phyloP scores from a whole-genome alignment of 192 early-diverging fungal species.

The Umbelopsis vinacea region DNA sequence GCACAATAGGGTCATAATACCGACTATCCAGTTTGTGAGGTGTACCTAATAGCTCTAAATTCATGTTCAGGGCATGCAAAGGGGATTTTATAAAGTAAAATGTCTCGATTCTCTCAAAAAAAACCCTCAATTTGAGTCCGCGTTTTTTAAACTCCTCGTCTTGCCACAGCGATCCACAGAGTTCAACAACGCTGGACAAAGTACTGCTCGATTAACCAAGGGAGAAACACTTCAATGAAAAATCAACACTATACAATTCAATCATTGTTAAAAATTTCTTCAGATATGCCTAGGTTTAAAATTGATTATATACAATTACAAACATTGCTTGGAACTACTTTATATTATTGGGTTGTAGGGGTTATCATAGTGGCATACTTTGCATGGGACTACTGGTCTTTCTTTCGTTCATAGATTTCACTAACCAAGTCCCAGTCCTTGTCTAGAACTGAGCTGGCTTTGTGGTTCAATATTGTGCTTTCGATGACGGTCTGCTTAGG shows the following conservation, averaged over 20 bases:
- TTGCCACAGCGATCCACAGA: no score
- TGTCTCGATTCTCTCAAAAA: background rate
- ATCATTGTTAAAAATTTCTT: no score
- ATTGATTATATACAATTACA: background rate
- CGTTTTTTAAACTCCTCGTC: background rate
- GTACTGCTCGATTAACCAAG: no score
- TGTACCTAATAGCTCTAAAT: conserved; percentile 39
- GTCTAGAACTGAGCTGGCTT: conserved; percentile 13
- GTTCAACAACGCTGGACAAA: no score
- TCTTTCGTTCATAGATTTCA: conserved; percentile 40
- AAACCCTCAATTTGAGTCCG: background rate
- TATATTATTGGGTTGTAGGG: background rate
- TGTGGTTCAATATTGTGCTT: background rate
- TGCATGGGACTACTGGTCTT: conserved; percentile 6
- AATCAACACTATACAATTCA: no score
- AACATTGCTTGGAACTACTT: background rate
- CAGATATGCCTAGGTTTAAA: background rate
- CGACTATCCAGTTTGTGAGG: no score
- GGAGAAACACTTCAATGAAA: no score
- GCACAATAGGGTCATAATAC: background rate
- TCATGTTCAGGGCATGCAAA: conserved; percentile 25
- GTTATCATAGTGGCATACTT: background rate
- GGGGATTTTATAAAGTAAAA: background rate
- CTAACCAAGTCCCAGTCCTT: conserved; percentile 42
- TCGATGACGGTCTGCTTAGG: conserved; percentile 1